Conservation (phyloP, 2,329 filamentous ascomycete species). For the Chrysoporthe austroafricana region DNA sequence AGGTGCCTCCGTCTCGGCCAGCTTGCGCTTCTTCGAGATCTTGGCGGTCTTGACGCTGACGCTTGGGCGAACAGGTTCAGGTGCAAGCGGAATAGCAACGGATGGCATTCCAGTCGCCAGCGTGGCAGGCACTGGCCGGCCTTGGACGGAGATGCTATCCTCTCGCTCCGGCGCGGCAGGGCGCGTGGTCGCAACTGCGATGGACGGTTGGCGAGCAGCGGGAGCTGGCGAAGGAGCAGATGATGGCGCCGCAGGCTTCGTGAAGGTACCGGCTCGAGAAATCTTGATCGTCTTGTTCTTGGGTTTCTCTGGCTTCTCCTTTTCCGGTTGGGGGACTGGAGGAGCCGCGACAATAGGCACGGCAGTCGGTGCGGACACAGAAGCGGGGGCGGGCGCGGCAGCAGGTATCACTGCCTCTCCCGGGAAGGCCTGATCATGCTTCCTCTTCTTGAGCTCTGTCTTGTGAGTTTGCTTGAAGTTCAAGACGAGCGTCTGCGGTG, state of each 20-base stretch:
- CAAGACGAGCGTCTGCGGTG: constrained; percentile 23
- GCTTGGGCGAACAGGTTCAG: constrained; percentile 18
- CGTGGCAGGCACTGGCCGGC: constrained; percentile 13
- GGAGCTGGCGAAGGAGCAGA: constrained; percentile 17
- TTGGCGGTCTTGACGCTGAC: constrained; percentile 19
- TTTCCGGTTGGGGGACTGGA: constrained; percentile 31
- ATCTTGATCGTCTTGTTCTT: constrained; percentile 40
- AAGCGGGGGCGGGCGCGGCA: neutral
- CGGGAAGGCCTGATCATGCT: constrained; percentile 46
- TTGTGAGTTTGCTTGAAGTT: constrained; percentile 33
- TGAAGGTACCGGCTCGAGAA: constrained; percentile 19
- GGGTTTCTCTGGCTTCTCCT: constrained; percentile 34
- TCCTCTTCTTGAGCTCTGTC: constrained; percentile 42
- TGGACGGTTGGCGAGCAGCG: constrained; percentile 22
- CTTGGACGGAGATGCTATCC: constrained; percentile 27
- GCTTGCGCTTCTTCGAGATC: constrained; percentile 27
- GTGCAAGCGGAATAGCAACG: constrained; percentile 6
- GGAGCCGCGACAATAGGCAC: constrained; percentile 26
- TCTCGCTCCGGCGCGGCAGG: constrained; percentile 17
- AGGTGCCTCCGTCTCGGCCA: constrained; percentile 20
- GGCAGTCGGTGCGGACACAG: neutral
- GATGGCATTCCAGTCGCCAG: constrained; percentile 18
- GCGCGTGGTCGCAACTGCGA: constrained; percentile 21
- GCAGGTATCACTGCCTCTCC: neutral
- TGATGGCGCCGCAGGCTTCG: constrained; percentile 15